Conservation (phyloP, 2,329 filamentous ascomycete genomes). For the Alternaria panax region DNA sequence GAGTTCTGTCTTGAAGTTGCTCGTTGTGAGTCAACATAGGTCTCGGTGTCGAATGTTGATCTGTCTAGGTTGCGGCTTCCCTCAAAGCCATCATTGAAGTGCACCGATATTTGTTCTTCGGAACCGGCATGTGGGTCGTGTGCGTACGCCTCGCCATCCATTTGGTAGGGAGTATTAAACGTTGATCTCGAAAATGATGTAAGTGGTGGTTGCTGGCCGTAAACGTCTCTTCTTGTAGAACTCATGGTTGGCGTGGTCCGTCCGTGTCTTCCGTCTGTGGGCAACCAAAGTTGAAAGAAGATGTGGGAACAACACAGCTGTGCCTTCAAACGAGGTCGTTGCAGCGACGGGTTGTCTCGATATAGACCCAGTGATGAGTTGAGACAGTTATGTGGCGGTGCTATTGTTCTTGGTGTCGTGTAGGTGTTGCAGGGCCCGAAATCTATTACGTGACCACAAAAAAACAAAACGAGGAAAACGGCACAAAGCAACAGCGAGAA, state of each 20-base stretch:
- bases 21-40: slow-evolving; percentile 37
- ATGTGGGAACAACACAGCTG: background rate
- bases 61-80: slow-evolving; percentile 4
- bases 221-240: slow-evolving; percentile 17
- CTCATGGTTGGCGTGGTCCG: slow-evolving; percentile 26
- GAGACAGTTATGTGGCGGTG: slow-evolving; percentile 36
- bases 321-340: slow-evolving; percentile 17
- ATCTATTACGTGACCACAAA: slow-evolving; percentile 24
- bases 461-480: slow-evolving; percentile 21
- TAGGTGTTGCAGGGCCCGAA: slow-evolving; percentile 25
- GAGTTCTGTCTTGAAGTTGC: slow-evolving; percentile 43
- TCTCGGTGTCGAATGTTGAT: slow-evolving; percentile 32
- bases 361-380: slow-evolving; percentile 30
- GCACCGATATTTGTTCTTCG: slow-evolving; percentile 38
- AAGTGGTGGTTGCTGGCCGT: slow-evolving; percentile 25
- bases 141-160: background rate
- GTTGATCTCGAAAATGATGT: slow-evolving; percentile 19
- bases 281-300: slow-evolving; percentile 14
- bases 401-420: slow-evolving; percentile 27
- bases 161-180: slow-evolving; percentile 8
- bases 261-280: slow-evolving; percentile 6
- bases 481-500: slow-evolving; percentile 16
- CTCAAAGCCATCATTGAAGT: slow-evolving; percentile 27
- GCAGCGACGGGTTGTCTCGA: slow-evolving; percentile 38
- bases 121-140: slow-evolving; percentile 12